A percentile compares a stretch with the other conserved stretches of the same genome.
phyloP scores from a whole-genome alignment of 225 moss, liverwort and hornwort genomes.

The Pleurozium schreberi region DNA sequence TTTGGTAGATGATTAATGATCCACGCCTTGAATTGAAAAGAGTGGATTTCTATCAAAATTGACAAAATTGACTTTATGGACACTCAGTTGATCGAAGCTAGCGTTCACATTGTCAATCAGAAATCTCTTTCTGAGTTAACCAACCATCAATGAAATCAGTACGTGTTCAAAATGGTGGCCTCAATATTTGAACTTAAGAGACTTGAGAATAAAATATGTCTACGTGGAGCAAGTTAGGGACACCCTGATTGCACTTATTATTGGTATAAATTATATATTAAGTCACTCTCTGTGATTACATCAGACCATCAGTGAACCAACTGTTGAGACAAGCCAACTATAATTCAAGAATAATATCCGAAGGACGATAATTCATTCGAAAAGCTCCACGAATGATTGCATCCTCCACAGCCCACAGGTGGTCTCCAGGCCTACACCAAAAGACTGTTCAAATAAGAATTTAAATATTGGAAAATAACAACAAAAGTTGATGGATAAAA shows the following conservation, averaged over 20 bases:
- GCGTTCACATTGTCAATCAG: neutral
- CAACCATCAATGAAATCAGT: neutral
- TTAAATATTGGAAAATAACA: neutral
- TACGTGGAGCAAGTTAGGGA: neutral
- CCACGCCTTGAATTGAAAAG: no score
- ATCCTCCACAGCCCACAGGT: neutral
- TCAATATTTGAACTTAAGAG: neutral
- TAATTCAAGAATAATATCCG: neutral
- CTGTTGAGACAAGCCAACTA: neutral
- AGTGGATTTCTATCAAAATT: neutral
- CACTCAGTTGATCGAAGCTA: no score
- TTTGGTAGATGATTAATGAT: no score
- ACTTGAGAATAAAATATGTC: neutral
- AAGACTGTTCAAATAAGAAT: neutral
- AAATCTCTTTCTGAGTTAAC: neutral
- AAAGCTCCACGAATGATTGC: neutral
- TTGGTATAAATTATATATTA: neutral
- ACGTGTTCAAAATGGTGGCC: neutral
- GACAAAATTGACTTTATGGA: no score
- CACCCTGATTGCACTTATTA: neutral
- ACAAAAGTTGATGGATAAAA: neutral
- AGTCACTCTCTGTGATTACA: neutral
- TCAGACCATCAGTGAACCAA: neutral
- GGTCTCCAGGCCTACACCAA: neutral
- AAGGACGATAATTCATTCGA: neutral